Evolutionary conservation across 768 basidiomycete species (phyloP).

Genomic region (Suillus variegatus): DNA sequence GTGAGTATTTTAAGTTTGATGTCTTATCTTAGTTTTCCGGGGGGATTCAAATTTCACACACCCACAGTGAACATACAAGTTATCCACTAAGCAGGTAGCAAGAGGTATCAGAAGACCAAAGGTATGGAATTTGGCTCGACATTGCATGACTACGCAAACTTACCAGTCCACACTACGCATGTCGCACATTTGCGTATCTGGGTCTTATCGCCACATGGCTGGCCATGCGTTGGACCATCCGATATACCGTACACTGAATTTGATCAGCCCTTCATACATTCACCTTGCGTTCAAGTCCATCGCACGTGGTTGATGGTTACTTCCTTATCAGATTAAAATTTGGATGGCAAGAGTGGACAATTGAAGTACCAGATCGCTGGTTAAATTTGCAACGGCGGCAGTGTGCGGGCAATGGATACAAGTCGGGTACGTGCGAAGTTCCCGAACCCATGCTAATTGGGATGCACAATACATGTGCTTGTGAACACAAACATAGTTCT

Average conservation of each 20-base stretch:
- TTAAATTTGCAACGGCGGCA: neutral
- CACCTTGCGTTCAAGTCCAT: neutral
- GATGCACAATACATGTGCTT: neutral
- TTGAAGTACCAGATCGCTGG: neutral
- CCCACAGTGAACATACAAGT: neutral
- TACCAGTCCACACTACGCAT: neutral
- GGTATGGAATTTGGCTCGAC: neutral
- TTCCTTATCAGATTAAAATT: neutral
- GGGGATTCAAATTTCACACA: neutral
- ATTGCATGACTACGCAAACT: neutral
- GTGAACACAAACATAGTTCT: neutral
- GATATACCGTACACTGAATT: neutral
- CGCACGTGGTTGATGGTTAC: neutral
- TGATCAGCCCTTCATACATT: neutral
- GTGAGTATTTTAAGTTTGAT: neutral
- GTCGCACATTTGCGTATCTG: too few species aligned
- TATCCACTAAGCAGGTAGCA: neutral
- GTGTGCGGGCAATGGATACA: neutral
- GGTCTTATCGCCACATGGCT: neutral
- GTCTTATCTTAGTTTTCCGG: neutral
- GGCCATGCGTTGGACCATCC: neutral
- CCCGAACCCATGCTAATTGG: neutral
- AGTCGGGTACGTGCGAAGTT: neutral
- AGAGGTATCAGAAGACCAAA: neutral
- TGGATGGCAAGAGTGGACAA: neutral